phyloP scores from a whole-genome alignment of 139 green algal genomes.

The Monoraphidium neglectum region DNA sequence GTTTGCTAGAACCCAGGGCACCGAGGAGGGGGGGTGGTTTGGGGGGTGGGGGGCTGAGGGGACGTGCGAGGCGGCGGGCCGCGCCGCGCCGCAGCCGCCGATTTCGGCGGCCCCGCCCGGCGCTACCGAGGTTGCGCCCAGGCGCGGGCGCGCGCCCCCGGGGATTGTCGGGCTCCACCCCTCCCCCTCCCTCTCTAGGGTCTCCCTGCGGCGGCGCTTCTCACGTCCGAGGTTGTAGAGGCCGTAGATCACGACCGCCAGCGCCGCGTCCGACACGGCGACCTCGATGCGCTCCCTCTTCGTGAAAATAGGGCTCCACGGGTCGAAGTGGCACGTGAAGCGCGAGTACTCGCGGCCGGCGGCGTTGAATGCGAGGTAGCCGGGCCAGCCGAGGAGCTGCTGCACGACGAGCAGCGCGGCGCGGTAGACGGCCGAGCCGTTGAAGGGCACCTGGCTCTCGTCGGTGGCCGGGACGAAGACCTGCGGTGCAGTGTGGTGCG shows the following conservation, averaged over 20 bases:
- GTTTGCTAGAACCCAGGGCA: background rate
- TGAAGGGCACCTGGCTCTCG: background rate
- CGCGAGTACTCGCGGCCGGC: slow-evolving; percentile 65
- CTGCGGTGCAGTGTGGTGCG: slow-evolving; percentile 3
- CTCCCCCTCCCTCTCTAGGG: too few species aligned
- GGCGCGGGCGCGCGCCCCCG: too few species aligned
- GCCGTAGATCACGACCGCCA: slow-evolving; percentile 54
- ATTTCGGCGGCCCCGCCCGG: too few species aligned
- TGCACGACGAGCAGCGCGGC: slow-evolving; percentile 57
- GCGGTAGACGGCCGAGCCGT: slow-evolving; percentile 36
- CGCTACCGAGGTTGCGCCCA: too few species aligned
- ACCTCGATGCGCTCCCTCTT: slow-evolving; percentile 80
- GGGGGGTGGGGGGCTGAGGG: too few species aligned
- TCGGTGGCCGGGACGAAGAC: slow-evolving; percentile 75
- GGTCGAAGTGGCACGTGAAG: slow-evolving; percentile 87
- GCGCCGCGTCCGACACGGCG: slow-evolving; percentile 55
- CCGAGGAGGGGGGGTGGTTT: background rate
- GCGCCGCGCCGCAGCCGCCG: too few species aligned
- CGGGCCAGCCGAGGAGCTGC: slow-evolving; percentile 79
- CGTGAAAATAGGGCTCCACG: slow-evolving; percentile 86
- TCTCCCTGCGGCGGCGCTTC: too few species aligned
- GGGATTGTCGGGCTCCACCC: too few species aligned
- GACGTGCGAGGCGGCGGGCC: too few species aligned
- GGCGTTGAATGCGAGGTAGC: slow-evolving; percentile 84
- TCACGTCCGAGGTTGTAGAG: slow-evolving; percentile 43